Percentiles rank a stretch among this genome's conserved stretches.
phyloP scores from a whole-genome alignment of 768 basidiomycete genomes.

The Boletus vinaceobasis region DNA sequence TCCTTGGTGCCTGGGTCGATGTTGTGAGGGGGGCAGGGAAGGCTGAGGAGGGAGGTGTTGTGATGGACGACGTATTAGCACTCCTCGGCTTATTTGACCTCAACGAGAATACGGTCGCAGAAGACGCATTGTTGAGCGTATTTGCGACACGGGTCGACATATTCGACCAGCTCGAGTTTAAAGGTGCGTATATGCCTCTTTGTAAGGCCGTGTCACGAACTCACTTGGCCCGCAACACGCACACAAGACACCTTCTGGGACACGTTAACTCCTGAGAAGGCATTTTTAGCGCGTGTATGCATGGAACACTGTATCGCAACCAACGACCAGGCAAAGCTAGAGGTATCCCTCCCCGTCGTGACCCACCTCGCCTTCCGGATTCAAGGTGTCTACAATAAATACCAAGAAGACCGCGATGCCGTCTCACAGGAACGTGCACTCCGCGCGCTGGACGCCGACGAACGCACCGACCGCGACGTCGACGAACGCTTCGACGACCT shows the following conservation, averaged over 20 bases:
- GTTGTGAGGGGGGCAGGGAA: slow-evolving; percentile 37
- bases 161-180: slow-evolving; percentile 65
- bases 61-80: slow-evolving; percentile 38
- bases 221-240: background rate
- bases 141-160: slow-evolving; percentile 66
- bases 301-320: slow-evolving; percentile 69
- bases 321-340: slow-evolving; percentile 60
- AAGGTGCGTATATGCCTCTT: slow-evolving; percentile 43
- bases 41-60: slow-evolving; percentile 36
- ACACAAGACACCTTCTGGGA: slow-evolving; percentile 68
- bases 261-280: slow-evolving; percentile 64
- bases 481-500: slow-evolving; percentile 44
- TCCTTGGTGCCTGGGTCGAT: slow-evolving; percentile 78
- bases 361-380: slow-evolving; percentile 76
- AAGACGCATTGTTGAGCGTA: slow-evolving; percentile 70
- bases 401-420: slow-evolving; percentile 43
- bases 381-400: slow-evolving; percentile 64
- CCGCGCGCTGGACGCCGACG: slow-evolving; percentile 32
- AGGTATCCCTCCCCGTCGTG: slow-evolving; percentile 76
- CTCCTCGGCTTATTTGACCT: slow-evolving; percentile 63
- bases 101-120: slow-evolving; percentile 54
- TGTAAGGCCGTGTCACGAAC: background rate
- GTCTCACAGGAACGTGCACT: slow-evolving; percentile 37
- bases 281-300: slow-evolving; percentile 81
- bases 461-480: slow-evolving; percentile 36